A percentile compares a stretch with the other conserved stretches of the same genome.
Conservation (phyloP, 1,284 basidiomycete genomes). For the Cryptococcus depauperatus region DNA sequence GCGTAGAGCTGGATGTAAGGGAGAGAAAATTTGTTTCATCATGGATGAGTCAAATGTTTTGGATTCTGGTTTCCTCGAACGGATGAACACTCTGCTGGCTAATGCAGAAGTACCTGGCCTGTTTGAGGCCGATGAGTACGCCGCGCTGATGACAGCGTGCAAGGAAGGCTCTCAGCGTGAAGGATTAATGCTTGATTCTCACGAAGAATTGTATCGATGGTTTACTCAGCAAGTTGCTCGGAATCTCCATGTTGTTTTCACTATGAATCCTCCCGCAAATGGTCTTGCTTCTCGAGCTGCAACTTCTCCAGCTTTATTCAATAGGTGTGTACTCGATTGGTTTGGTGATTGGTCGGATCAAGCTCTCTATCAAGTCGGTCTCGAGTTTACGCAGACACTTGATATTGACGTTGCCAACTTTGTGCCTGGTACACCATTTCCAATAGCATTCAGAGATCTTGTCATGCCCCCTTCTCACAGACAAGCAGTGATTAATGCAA, state of each 20-base stretch:
- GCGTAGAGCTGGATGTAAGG: conserved; percentile 90
- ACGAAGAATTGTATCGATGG: conserved; percentile 94
- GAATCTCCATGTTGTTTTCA: conserved; percentile 95
- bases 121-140: conserved; percentile 96
- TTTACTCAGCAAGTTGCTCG: conserved; percentile 94
- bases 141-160: conserved; percentile 94
- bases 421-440: conserved; percentile 69
- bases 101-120: conserved; percentile 99
- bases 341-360: conserved; percentile 98
- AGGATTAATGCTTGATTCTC: conserved; percentile 94
- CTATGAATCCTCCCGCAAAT: conserved; percentile 97
- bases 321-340: conserved; percentile 96
- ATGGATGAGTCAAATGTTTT: conserved; percentile 99
- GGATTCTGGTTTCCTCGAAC: conserved; percentile 94
- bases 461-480: conserved; percentile 63
- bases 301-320: conserved; percentile 95
- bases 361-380: conserved; percentile 91
- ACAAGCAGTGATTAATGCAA: conserved; percentile 80
- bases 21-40: conserved; percentile 99
- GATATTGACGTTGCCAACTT: conserved; percentile 82
- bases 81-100: conserved; percentile 97
- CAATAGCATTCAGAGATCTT: conserved; percentile 74
- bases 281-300: conserved; percentile 91
- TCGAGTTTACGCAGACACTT: conserved; percentile 85
- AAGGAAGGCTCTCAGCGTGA: conserved; percentile 98